Evolutionary conservation across 805 yeast genomes (phyloP).

Genomic region (Danielozyma ontarioensis): DNA sequence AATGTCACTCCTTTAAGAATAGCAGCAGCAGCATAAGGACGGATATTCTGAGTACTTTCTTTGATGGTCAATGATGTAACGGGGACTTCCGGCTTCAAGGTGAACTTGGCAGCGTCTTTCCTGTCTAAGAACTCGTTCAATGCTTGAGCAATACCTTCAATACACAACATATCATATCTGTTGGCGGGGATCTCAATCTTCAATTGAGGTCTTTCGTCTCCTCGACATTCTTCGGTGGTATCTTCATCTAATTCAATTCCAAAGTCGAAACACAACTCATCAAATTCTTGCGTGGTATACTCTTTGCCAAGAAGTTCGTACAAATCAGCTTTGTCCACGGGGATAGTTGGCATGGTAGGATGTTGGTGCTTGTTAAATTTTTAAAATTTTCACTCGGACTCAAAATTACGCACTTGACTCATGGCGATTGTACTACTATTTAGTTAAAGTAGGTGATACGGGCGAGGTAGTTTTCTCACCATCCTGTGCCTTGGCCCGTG

Average conservation of each 20-base stretch:
- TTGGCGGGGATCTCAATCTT: slow-evolving; percentile 98
- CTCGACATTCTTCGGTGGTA: slow-evolving; percentile 68
- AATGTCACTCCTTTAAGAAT: slow-evolving; percentile 78
- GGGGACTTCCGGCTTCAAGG: slow-evolving; percentile 57
- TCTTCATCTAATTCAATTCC: slow-evolving; percentile 98
- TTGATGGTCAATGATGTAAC: slow-evolving; percentile 63
- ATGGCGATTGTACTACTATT: no score
- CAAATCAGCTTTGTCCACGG: slow-evolving; percentile 91
- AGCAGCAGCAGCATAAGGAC: slow-evolving; percentile 97
- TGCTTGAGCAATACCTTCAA: slow-evolving; percentile 96
- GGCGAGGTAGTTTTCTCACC: no score
- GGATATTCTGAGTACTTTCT: slow-evolving; percentile 62
- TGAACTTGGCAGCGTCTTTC: slow-evolving; percentile 59
- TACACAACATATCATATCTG: slow-evolving; percentile 96
- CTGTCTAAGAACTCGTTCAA: slow-evolving; percentile 85
- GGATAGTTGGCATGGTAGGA: slow-evolving; percentile 83
- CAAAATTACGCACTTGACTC: no score
- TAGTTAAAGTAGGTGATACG: no score
- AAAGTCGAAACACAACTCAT: slow-evolving; percentile 94
- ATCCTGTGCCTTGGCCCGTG: no score
- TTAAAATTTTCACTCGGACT: neutral
- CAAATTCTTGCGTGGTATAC: slow-evolving; percentile 83
- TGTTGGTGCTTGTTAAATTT: no score
- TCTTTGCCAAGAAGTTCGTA: slow-evolving; percentile 64
- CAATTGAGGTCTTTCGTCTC: slow-evolving; percentile 91